phyloP scores from a whole-genome alignment of 306 rosid genomes.

The Rosa lucieae region DNA sequence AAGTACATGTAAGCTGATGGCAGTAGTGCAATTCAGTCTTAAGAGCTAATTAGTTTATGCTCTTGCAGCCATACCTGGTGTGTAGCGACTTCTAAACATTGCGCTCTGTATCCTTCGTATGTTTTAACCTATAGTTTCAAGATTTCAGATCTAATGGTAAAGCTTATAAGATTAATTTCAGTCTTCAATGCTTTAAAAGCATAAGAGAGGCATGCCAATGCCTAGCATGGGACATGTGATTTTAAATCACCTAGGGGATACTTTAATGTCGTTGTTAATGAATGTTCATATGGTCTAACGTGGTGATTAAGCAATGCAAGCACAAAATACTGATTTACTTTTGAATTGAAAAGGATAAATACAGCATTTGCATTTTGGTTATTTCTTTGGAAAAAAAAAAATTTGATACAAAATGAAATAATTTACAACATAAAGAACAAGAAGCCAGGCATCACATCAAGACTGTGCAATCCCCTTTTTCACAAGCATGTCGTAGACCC shows the following conservation, averaged over 20 bases:
- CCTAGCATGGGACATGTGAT: neutral
- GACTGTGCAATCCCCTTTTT: constrained; percentile 81
- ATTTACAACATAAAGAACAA: constrained; percentile 11
- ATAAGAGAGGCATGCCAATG: neutral
- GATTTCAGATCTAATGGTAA: constrained; percentile 27
- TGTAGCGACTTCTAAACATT: neutral
- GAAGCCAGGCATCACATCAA: neutral
- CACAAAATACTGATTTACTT: neutral
- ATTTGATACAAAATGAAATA: constrained; percentile 15
- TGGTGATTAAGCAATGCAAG: neutral
- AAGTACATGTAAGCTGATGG: constrained; percentile 10
- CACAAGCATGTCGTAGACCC: constrained; percentile 82
- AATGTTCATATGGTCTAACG: neutral
- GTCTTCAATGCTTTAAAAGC: neutral
- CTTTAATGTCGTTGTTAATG: neutral
- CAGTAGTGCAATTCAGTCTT: neutral
- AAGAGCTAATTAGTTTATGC: neutral
- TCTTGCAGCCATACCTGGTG: constrained; percentile 1
- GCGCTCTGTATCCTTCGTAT: neutral
- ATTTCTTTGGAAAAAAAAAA: constrained; percentile 18
- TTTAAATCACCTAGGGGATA: neutral
- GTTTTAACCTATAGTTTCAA: constrained; percentile 10
- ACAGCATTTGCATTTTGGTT: neutral
- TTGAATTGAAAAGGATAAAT: neutral
- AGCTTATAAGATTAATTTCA: constrained; percentile 2